Conservation (phyloP, 805 yeast genomes). For the Sungouiella blattae region DNA sequence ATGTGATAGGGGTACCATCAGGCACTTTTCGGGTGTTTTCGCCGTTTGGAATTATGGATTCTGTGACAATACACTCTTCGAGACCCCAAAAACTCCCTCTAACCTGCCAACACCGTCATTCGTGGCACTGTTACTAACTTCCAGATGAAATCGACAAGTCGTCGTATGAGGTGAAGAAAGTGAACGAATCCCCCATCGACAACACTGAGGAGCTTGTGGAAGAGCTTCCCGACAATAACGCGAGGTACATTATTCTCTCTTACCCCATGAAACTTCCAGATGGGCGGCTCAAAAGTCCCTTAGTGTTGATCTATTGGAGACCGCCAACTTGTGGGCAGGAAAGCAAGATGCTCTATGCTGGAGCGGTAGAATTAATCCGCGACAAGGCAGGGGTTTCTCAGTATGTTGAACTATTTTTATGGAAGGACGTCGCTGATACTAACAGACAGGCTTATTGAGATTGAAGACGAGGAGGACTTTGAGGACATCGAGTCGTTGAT, state of each 20-base stretch:
- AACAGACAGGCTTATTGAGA: constrained; percentile 49
- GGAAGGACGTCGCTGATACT: constrained; percentile 16
- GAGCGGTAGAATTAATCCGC: constrained; percentile 78
- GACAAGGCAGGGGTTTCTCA: constrained; percentile 73
- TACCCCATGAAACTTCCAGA: constrained; percentile 69
- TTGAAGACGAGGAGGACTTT: constrained; percentile 68
- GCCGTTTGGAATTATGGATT: too few species aligned
- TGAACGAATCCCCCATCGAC: constrained; percentile 45
- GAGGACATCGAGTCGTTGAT: constrained; percentile 44
- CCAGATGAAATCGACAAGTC: constrained; percentile 63
- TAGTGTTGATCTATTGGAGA: constrained; percentile 80
- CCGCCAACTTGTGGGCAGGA: constrained; percentile 86
- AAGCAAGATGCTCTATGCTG: constrained; percentile 84
- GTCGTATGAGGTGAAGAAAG: constrained; percentile 47
- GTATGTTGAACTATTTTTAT: constrained; percentile 19
- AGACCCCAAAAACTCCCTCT: too few species aligned
- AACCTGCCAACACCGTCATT: too few species aligned
- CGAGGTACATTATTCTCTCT: constrained; percentile 71
- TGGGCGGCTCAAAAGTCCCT: constrained; percentile 71
- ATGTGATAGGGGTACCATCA: too few species aligned
- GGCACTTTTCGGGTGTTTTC: too few species aligned
- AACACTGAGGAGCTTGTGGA: constrained; percentile 64
- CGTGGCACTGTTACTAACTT: too few species aligned
- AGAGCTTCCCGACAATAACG: constrained; percentile 76
- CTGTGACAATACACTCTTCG: too few species aligned